Percentiles rank a stretch among this genome's conserved stretches.
These are phyloP conservation scores for Blastomyces parvus DNA, from an alignment of 2,329 filamentous ascomycete species.

Conservation along the genomic window DNA sequence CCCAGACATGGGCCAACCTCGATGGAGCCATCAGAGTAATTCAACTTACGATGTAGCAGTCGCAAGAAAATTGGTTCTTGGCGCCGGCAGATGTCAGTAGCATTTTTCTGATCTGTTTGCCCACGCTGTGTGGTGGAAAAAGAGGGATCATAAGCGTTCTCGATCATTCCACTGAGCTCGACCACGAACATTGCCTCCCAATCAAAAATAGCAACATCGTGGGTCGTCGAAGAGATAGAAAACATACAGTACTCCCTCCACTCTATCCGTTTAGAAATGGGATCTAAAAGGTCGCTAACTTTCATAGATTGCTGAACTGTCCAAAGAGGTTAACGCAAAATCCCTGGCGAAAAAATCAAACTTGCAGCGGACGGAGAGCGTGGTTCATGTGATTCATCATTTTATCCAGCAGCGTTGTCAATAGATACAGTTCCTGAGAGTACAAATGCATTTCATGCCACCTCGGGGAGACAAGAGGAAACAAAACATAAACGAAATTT, in stretches of 20 bases:
- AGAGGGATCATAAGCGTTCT: neutral
- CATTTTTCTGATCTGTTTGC: neutral
- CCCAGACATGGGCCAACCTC: neutral
- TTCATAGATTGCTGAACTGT: neutral
- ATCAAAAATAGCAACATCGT: neutral
- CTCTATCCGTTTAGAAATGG: neutral
- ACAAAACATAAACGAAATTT: neutral
- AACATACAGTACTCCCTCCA: neutral
- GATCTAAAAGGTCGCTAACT: neutral
- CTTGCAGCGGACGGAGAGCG: neutral
- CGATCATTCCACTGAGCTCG: neutral
- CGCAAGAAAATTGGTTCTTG: neutral
- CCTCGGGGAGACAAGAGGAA: neutral
- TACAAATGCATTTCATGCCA: neutral
- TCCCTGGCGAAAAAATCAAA: neutral
- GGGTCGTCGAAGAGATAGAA: neutral
- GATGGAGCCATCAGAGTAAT: neutral
- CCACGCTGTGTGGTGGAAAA: neutral
- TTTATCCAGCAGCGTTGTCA: neutral
- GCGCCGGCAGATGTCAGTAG: neutral
- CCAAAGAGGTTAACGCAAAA: neutral
- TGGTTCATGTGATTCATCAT: neutral
- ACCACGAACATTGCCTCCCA: neutral
- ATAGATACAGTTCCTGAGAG: neutral
- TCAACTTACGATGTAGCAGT: neutral